These are phyloP conservation scores for Rhizomucor pusillus DNA, from an alignment of 371 early-diverging fungal genomes.

Conservation along the genomic window DNA sequence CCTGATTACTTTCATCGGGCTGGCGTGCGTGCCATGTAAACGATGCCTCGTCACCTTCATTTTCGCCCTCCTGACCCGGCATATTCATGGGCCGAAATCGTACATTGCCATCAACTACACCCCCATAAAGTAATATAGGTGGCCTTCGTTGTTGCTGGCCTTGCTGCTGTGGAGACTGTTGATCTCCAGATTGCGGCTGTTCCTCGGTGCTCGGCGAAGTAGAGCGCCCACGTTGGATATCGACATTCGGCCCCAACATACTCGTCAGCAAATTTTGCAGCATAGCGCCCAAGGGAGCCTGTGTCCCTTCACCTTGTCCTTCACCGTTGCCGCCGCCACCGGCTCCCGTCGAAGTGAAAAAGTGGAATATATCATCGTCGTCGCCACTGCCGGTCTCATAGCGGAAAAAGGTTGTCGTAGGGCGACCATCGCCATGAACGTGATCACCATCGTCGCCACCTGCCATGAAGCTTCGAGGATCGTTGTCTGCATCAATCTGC, in stretches of 20 bases:
- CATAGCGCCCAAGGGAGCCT: slow-evolving; percentile 19
- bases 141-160: slow-evolving; percentile 6
- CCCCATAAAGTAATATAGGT: slow-evolving; percentile 31
- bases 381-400: slow-evolving; percentile 7
- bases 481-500: slow-evolving; percentile 19
- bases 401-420: slow-evolving; percentile 2
- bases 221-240: slow-evolving; percentile 1
- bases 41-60: slow-evolving; percentile 1
- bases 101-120: slow-evolving; percentile 30
- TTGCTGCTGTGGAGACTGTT: not conserved
- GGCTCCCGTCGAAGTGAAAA: slow-evolving; percentile 3
- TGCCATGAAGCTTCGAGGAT: slow-evolving; percentile 10
- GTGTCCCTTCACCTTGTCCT: not conserved
- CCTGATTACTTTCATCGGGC: not conserved
- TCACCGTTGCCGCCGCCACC: slow-evolving; percentile 2
- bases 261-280: slow-evolving; percentile 24
- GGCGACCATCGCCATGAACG: not conserved
- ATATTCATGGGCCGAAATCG: slow-evolving; percentile 23
- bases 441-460: not conserved
- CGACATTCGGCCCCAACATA: slow-evolving; percentile 15
- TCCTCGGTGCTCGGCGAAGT: slow-evolving; percentile 6
- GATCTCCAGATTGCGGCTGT: slow-evolving; percentile 4
- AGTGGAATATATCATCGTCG: slow-evolving; percentile 11
- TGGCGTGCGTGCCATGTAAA: no score
- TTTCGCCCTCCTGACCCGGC: slow-evolving; percentile 4